A percentile compares a stretch with the other conserved stretches of the same genome.
These are phyloP conservation scores for Wallemia mellicola DNA, from an alignment of 1,284 basidiomycete genomes.

Conservation along the genomic window DNA sequence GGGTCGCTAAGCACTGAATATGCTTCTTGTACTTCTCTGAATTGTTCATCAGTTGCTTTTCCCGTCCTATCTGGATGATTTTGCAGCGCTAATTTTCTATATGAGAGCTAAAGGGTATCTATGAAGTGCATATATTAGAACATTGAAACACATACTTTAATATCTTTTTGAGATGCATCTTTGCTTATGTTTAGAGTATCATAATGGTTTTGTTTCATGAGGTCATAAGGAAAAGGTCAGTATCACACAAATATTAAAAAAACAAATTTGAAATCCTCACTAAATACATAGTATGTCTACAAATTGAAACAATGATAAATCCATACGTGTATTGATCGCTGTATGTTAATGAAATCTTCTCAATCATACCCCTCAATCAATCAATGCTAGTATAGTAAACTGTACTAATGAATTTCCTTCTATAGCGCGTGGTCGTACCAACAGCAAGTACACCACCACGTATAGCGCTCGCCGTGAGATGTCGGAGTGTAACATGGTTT, in stretches of 20 bases:
- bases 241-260: neutral
- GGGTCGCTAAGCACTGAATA: neutral
- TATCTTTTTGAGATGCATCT: neutral
- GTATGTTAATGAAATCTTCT: neutral
- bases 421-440: conserved; percentile 71
- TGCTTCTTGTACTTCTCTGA: neutral
- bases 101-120: neutral
- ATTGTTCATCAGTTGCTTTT: neutral
- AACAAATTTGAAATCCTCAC: neutral
- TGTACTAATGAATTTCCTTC: conserved; percentile 39
- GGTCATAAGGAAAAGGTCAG: neutral
- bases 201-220: neutral
- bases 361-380: neutral
- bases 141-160: neutral
- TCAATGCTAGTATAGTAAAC: conserved; percentile 5
- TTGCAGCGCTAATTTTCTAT: neutral
- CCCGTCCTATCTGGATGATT: neutral
- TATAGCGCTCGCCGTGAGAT: conserved; percentile 84
- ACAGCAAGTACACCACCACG: conserved; percentile 78
- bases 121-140: neutral
- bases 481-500: conserved; percentile 79
- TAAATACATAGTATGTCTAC: neutral
- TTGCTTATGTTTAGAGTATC: neutral
- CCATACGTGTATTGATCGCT: neutral
- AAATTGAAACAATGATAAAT: neutral